phyloP scores from a whole-genome alignment of 164 flowering plant species.

The Sextonia rubra region DNA sequence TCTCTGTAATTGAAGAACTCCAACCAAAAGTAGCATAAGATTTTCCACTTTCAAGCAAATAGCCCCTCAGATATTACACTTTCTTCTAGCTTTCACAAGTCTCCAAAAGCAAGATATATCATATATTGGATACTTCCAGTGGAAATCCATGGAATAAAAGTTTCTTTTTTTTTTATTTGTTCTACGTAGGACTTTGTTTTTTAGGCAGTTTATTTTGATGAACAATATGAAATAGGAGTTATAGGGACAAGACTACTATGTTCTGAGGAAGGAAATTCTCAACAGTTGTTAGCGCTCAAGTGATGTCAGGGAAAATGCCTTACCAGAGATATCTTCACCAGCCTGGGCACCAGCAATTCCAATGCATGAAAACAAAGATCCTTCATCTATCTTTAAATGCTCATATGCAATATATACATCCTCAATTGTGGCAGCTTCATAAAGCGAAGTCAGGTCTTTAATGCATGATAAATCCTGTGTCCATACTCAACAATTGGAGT shows the following conservation, averaged over 20 bases:
- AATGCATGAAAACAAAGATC: constrained; percentile 77
- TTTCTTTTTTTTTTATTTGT: background rate
- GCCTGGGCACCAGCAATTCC: constrained; percentile 90
- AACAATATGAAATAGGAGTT: too few species aligned
- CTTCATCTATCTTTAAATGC: constrained; percentile 76
- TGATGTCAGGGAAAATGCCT: constrained; percentile 10
- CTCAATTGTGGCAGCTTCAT: constrained; percentile 83
- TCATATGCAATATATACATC: constrained; percentile 88
- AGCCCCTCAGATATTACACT: background rate
- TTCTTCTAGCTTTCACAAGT: background rate
- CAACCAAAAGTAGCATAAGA: background rate
- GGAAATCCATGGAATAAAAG: background rate
- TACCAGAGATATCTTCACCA: constrained; percentile 62
- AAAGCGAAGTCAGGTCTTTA: constrained; percentile 64
- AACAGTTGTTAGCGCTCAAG: too few species aligned
- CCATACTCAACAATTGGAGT: background rate
- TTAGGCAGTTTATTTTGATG: too few species aligned
- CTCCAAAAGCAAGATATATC: background rate
- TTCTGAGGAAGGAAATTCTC: too few species aligned
- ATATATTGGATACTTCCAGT: background rate
- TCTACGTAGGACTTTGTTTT: too few species aligned
- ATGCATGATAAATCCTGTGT: constrained; percentile 88
- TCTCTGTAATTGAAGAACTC: background rate
- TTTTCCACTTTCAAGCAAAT: background rate
- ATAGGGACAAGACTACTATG: too few species aligned